These are phyloP conservation scores for Chrysoporthe deuterocubensis DNA, from an alignment of 2,329 filamentous ascomycete genomes.

Conservation along the genomic window DNA sequence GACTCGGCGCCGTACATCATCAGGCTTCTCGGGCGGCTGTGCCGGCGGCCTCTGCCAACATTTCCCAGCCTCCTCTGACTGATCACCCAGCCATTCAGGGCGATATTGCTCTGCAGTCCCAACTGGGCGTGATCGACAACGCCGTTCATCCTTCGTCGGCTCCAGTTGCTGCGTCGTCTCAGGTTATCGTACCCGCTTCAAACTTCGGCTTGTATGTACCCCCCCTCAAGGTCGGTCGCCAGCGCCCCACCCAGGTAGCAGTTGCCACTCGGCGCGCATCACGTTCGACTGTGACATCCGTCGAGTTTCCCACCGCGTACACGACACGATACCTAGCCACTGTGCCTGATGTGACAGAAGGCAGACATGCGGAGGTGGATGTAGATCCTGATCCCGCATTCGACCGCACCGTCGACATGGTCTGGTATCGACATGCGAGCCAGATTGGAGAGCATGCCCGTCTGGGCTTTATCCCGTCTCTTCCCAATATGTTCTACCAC, in stretches of 20 bases:
- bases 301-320: background rate
- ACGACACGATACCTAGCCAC: conserved; percentile 1
- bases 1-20: background rate
- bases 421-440: conserved; percentile 26
- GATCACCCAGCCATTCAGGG: conserved; percentile 14
- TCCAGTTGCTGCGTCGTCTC: background rate
- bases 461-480: conserved; percentile 2
- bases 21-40: background rate
- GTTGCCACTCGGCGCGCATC: conserved; percentile 1
- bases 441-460: conserved; percentile 15
- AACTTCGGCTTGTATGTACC: background rate
- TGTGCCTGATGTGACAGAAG: background rate
- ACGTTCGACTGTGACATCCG: background rate
- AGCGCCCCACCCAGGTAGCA: conserved; percentile 14
- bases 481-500: conserved; percentile 27
- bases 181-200: background rate
- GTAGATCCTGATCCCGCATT: conserved; percentile 35
- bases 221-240: conserved; percentile 10
- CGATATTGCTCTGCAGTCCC: conserved; percentile 11
- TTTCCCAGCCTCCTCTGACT: conserved; percentile 12
- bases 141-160: background rate
- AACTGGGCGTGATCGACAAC: background rate
- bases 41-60: background rate
- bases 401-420: conserved; percentile 33
- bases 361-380: background rate